A percentile compares a stretch with the other conserved stretches of the same genome.
These are phyloP conservation scores for Suhomyces bolitotheri DNA, from an alignment of 1,139 yeast genomes.

Conservation along the genomic window DNA sequence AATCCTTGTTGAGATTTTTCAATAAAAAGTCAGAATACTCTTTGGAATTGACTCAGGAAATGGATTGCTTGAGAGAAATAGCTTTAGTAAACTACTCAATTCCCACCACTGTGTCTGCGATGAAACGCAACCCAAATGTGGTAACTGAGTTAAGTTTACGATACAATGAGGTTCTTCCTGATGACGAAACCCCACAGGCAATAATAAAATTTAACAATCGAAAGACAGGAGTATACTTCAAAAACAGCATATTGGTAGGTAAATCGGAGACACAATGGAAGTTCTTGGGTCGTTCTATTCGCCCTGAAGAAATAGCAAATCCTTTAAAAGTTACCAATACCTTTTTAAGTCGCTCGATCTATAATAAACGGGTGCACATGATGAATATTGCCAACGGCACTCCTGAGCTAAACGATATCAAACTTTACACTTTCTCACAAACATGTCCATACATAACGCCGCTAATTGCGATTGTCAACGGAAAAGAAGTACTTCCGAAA, in stretches of 20 bases:
- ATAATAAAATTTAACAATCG: conserved; percentile 18
- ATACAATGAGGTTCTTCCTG: conserved; percentile 31
- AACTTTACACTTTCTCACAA: conserved; percentile 32
- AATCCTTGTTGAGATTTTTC: conserved; percentile 25
- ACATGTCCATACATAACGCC: conserved; percentile 31
- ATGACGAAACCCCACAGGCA: conserved; percentile 17
- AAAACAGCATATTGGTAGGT: conserved; percentile 29
- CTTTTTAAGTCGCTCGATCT: conserved; percentile 27
- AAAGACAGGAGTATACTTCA: conserved; percentile 26
- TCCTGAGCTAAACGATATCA: conserved; percentile 25
- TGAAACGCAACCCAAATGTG: conserved; percentile 36
- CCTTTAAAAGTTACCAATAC: conserved; percentile 27
- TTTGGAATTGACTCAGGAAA: conserved; percentile 19
- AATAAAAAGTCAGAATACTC: conserved; percentile 17
- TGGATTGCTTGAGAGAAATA: conserved; percentile 23
- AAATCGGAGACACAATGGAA: conserved; percentile 44
- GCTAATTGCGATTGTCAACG: conserved; percentile 10
- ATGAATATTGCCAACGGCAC: conserved; percentile 21
- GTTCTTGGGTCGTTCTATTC: conserved; percentile 37
- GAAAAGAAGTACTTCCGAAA: conserved; percentile 25
- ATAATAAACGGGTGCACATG: conserved; percentile 23
- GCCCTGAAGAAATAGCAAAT: conserved; percentile 18
- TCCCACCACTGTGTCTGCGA: conserved; percentile 31
- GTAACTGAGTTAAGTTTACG: conserved; percentile 28
- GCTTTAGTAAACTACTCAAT: conserved; percentile 30